These are phyloP conservation scores for Berberis vulgaris DNA, from an alignment of 164 flowering plant species.

Conservation along the genomic window DNA sequence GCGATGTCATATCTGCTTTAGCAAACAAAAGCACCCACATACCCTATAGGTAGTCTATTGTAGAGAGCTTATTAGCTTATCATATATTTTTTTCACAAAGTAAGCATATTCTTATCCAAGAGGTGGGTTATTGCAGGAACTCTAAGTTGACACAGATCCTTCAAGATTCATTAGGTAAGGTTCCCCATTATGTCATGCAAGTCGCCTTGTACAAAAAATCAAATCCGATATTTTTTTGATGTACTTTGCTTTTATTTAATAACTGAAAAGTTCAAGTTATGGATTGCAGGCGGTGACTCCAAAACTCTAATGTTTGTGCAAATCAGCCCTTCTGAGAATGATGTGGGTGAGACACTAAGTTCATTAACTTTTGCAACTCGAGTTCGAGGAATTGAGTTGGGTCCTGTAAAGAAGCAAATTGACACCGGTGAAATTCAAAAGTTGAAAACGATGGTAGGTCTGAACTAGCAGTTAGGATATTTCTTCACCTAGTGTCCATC, in stretches of 20 bases:
- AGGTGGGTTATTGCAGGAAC: conserved; percentile 41
- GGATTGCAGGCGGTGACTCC: conserved; percentile 69
- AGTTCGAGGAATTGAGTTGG: conserved; percentile 79
- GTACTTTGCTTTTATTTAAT: no score
- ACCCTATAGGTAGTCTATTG: conserved; percentile 50
- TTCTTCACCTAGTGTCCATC: no score
- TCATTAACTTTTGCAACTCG: conserved; percentile 82
- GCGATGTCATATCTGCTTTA: conserved; percentile 57
- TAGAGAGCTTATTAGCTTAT: no score
- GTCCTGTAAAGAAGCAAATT: conserved; percentile 71
- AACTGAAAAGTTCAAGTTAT: not conserved
- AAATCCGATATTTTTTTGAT: not conserved
- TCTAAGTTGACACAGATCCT: conserved; percentile 88
- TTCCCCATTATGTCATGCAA: not conserved
- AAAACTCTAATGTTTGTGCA: conserved; percentile 90
- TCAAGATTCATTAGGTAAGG: conserved; percentile 77
- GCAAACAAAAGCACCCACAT: conserved; percentile 67
- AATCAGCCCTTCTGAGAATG: conserved; percentile 80
- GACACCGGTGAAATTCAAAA: conserved; percentile 72
- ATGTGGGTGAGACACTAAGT: conserved; percentile 76
- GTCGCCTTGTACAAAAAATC: not conserved
- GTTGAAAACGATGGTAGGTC: conserved; percentile 56
- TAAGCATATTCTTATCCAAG: no score
- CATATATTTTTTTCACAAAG: no score
- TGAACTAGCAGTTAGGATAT: not conserved